Conservation (phyloP, 2,329 filamentous ascomycete genomes). For the Aspergillus viridinutans region DNA sequence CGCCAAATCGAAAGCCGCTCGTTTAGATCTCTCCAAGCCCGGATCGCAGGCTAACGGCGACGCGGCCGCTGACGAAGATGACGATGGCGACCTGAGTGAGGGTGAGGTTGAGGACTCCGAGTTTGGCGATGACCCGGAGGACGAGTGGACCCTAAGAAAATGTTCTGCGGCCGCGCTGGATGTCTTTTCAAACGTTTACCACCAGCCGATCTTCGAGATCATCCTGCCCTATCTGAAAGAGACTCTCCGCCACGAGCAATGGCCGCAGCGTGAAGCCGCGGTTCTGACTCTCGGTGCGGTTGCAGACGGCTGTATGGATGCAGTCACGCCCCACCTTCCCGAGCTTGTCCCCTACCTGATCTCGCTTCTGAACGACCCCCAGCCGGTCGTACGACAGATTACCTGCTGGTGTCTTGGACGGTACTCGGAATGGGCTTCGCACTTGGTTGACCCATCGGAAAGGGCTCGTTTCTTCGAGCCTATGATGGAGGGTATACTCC, state of each 20-base stretch:
- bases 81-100: constrained; percentile 76
- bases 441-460: constrained; percentile 62
- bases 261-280: constrained; percentile 89
- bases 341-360: constrained; percentile 89
- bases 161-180: constrained; percentile 95
- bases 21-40: constrained; percentile 52
- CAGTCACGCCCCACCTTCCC: constrained; percentile 83
- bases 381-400: constrained; percentile 91
- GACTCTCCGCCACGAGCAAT: constrained; percentile 82
- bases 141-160: constrained; percentile 92
- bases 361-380: constrained; percentile 73
- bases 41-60: constrained; percentile 38
- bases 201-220: constrained; percentile 79
- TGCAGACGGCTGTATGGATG: constrained; percentile 87
- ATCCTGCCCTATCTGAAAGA: constrained; percentile 89
- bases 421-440: constrained; percentile 88
- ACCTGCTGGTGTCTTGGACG: constrained; percentile 96
- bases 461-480: constrained; percentile 81
- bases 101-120: constrained; percentile 79
- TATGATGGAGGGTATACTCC: constrained; percentile 93
- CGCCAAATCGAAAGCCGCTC: constrained; percentile 64
- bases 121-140: constrained; percentile 71
- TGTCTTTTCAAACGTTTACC: constrained; percentile 87
- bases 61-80: constrained; percentile 49
- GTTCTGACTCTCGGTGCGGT: constrained; percentile 92